These are phyloP conservation scores for Copromyces sp. DNA, from an alignment of 495 filamentous ascomycete species.

Conservation along the genomic window DNA sequence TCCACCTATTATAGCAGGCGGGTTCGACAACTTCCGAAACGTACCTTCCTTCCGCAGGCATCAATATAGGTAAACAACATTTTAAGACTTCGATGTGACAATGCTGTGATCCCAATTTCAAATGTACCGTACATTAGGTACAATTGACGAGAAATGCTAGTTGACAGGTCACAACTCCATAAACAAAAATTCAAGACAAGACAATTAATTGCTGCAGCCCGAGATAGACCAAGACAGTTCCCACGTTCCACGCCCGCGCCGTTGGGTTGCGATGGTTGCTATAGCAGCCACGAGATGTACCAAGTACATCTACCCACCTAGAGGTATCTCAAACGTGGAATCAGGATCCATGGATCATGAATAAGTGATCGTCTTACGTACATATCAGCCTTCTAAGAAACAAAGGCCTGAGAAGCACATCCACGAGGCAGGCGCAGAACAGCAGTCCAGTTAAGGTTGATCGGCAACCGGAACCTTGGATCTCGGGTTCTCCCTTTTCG, in stretches of 20 bases:
- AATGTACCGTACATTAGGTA: not conserved
- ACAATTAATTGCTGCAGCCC: not conserved
- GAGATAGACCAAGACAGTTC: not conserved
- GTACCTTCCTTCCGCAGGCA: not conserved
- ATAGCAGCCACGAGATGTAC: not conserved
- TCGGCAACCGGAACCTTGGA: not conserved
- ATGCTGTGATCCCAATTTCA: not conserved
- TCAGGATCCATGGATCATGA: not conserved
- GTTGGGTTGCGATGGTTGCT: not conserved
- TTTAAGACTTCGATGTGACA: not conserved
- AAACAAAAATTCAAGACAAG: not conserved
- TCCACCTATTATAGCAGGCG: not conserved
- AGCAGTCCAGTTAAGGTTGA: not conserved
- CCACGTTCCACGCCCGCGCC: not conserved
- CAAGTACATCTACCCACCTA: not conserved
- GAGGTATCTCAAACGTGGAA: not conserved
- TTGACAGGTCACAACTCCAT: not conserved
- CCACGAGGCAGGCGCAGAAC: not conserved
- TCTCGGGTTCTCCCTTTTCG: not conserved
- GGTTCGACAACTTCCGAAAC: not conserved
- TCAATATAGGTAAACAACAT: not conserved
- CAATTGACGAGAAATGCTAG: not conserved
- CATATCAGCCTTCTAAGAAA: not conserved
- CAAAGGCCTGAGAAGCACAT: not conserved
- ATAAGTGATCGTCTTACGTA: not conserved